Evolutionary conservation across 306 rosid genomes (phyloP).

Genomic region (Potentilla sterilis): DNA sequence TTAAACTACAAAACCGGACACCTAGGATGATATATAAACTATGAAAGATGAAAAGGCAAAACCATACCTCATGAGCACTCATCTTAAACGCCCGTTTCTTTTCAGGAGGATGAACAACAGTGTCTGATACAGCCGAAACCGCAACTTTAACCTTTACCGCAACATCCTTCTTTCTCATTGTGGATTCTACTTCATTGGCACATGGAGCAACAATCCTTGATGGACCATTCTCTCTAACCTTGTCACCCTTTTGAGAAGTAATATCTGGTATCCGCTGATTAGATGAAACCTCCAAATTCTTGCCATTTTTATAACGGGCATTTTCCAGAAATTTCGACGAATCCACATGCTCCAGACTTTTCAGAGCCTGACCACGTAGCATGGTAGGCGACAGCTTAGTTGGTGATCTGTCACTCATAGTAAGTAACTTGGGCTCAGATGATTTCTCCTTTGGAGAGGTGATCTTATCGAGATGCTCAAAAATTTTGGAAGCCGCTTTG

Average conservation of each 20-base stretch:
- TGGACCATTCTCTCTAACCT: constrained; percentile 49
- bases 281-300: constrained; percentile 23
- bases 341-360: constrained; percentile 75
- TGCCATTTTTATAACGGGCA: constrained; percentile 24
- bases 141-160: constrained; percentile 20
- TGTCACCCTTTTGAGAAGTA: constrained; percentile 38
- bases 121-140: constrained; percentile 36
- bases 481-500: constrained; percentile 77
- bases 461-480: constrained; percentile 73
- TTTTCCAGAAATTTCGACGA: constrained; percentile 53
- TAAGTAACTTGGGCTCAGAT: constrained; percentile 39
- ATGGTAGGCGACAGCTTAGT: constrained; percentile 73
- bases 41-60: constrained; percentile 11
- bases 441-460: constrained; percentile 72
- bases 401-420: constrained; percentile 50
- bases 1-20: not conserved
- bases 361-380: constrained; percentile 76
- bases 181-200: constrained; percentile 32
- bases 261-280: constrained; percentile 28
- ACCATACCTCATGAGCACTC: constrained; percentile 89
- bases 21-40: not conserved
- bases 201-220: constrained; percentile 36
- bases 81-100: constrained; percentile 65
- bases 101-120: constrained; percentile 41
- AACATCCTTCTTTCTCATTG: constrained; percentile 29